A percentile compares a stretch with the other conserved stretches of the same genome.
These are phyloP conservation scores for Prunus yedoensis DNA, from an alignment of 331 rosid species.

Conservation along the genomic window DNA sequence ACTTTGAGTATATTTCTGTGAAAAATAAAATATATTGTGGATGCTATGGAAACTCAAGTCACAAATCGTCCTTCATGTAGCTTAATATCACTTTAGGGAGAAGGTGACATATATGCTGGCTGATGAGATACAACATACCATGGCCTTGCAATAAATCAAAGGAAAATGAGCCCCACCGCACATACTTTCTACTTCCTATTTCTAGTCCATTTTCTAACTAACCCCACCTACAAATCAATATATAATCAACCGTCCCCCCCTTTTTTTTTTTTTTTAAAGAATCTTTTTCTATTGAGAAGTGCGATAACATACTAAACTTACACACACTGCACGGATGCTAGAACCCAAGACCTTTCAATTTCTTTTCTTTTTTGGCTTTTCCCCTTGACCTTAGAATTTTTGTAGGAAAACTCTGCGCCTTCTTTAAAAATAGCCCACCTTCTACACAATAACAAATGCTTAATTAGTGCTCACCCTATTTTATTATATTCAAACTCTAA, in stretches of 20 bases:
- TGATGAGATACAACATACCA: background rate
- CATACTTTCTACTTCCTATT: background rate
- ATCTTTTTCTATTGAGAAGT: rapidly evolving
- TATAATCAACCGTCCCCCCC: background rate
- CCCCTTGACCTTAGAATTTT: background rate
- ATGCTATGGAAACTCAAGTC: background rate
- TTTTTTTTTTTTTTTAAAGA: too few species aligned
- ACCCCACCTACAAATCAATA: background rate
- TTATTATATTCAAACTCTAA: background rate
- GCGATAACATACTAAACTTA: too few species aligned
- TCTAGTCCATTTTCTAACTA: background rate
- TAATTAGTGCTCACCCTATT: background rate
- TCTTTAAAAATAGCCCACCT: background rate
- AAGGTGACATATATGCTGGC: background rate
- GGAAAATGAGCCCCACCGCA: background rate
- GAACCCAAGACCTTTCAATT: background rate
- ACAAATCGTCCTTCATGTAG: background rate
- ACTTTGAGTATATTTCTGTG: background rate
- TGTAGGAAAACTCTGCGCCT: background rate
- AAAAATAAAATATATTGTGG: background rate
- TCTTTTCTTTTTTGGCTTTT: background rate
- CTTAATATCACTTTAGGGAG: background rate
- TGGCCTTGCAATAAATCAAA: background rate
- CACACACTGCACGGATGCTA: rapidly evolving
- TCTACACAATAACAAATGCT: background rate